Evolutionary conservation across 2,329 filamentous ascomycete genomes (phyloP).

Genomic region (Bimuria novae-zelandiae): DNA sequence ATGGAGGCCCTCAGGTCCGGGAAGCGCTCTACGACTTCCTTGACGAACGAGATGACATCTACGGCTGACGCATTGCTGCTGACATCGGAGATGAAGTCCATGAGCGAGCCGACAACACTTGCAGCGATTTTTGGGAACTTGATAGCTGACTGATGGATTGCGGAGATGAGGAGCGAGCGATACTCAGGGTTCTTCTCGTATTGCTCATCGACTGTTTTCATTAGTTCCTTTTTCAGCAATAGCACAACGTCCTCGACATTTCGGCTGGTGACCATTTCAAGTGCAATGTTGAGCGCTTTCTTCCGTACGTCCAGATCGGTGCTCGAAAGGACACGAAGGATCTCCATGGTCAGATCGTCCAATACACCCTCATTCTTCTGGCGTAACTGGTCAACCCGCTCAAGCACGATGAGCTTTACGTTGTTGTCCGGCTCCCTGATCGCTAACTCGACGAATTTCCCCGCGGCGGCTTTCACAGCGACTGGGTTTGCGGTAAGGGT

Average conservation of each 20-base stretch:
- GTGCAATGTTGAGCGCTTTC: constrained; percentile 85
- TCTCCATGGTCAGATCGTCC: constrained; percentile 96
- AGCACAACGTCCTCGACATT: constrained; percentile 98
- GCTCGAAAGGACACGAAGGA: constrained; percentile 90
- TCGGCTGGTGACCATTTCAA: constrained; percentile 98
- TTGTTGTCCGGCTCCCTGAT: constrained; percentile 99
- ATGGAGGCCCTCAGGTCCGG: constrained; percentile 86
- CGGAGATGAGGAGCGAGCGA: constrained; percentile 90
- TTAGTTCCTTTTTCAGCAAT: constrained; percentile 93
- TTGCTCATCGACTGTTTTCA: constrained; percentile 97
- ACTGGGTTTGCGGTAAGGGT: constrained; percentile 95
- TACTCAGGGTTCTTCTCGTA: constrained; percentile 75
- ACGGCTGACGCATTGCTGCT: constrained; percentile 97
- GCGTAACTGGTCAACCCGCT: constrained; percentile 86
- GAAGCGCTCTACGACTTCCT: constrained; percentile 98
- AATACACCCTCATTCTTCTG: constrained; percentile 88
- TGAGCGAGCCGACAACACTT: constrained; percentile 92
- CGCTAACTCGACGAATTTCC: constrained; percentile 94
- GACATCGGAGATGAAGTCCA: constrained; percentile 99
- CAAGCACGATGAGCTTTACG: constrained; percentile 96
- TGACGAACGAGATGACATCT: constrained; percentile 97
- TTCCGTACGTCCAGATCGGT: constrained; percentile 94
- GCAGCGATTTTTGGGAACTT: constrained; percentile 98
- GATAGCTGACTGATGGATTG: constrained; percentile 97
- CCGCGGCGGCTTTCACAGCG: constrained; percentile 92